Base-by-base conservation (phyloP, 2,329 filamentous ascomycete genomes). In the Byssothecium circinans region DNA sequence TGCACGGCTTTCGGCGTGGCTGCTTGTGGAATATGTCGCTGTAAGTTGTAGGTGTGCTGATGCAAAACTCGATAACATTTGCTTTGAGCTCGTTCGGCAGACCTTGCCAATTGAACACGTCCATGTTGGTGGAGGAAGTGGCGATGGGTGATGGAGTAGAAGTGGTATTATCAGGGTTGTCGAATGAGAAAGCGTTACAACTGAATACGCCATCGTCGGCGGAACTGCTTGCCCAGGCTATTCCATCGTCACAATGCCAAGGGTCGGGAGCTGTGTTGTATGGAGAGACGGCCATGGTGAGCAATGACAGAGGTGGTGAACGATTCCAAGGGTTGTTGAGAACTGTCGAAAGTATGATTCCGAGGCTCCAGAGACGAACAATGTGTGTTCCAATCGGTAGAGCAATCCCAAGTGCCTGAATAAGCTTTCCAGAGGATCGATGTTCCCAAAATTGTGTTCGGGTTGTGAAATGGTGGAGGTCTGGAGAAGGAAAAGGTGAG, bases 71-170 rank as follows among this genome's bases (percentile, higher is more conserved):
- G 1, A 68, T 27, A 20, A 67, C 43, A 11, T 51, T 37, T 23
- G 62, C 58, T 29, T 68, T 68, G 0, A 68, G 25, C 19, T 69
- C 65, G 0, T 52, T 63, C 0, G 66, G 57, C 1, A 68, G 41
- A 2, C 8, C 35, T 0, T 15, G 30, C 65, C 63, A 69, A 10
- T 63, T 52, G 54, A 67, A 66, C 1, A 4, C 27, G n/a, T 54
- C 54, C 3, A 57, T 54, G n/a, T 66, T 69, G 2, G 15, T 30
- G 14, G 7, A 7, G 19, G 35, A 37, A 12, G 14, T 22, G n/a
- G 15, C 22, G 15, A 8, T 18, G 11, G 18, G 15, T 14, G 35
- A 5, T 11, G 17, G 5, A 5, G 11, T 19, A 20, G 14, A 14
- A 22, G 15, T 22, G 35, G 17, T 8, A 20, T 10, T 35, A 12